Conservation (phyloP, 2,329 filamentous ascomycete species). For the Ambrosiella cleistominuta region DNA sequence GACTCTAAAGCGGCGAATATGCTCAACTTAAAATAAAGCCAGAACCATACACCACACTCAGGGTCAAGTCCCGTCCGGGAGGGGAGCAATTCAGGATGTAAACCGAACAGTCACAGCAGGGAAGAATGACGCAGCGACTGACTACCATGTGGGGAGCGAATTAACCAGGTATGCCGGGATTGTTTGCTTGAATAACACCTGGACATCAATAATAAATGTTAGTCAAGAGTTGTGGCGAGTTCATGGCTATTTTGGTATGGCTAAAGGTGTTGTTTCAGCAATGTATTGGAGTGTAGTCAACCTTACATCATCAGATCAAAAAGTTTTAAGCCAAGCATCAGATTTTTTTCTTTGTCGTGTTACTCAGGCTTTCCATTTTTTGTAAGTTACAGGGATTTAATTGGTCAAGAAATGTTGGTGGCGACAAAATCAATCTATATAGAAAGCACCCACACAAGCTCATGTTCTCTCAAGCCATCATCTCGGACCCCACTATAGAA, state of each 20-base stretch:
- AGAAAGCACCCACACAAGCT: no score
- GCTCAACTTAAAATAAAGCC: neutral
- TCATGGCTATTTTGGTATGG: neutral
- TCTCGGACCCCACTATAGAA: no score
- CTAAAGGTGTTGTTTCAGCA: neutral
- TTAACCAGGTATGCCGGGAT: neutral
- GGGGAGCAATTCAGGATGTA: neutral
- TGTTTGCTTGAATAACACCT: neutral
- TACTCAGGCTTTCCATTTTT: no score
- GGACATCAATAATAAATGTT: no score
- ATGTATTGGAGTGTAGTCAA: no score
- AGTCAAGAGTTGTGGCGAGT: neutral
- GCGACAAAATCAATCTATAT: no score
- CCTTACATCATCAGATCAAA: no score
- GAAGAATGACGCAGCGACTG: constrained; percentile 2
- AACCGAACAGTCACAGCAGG: constrained; percentile 1
- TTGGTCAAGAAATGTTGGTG: no score
- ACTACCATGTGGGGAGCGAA: neutral
- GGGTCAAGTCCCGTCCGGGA: neutral
- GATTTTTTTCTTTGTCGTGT: no score
- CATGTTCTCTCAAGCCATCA: no score
- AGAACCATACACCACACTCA: neutral
- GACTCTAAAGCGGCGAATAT: neutral
- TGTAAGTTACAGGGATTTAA: no score
- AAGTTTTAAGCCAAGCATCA: neutral